Conservation (phyloP, 164 flowering plant genomes). For the Stephania yunnanensis region DNA sequence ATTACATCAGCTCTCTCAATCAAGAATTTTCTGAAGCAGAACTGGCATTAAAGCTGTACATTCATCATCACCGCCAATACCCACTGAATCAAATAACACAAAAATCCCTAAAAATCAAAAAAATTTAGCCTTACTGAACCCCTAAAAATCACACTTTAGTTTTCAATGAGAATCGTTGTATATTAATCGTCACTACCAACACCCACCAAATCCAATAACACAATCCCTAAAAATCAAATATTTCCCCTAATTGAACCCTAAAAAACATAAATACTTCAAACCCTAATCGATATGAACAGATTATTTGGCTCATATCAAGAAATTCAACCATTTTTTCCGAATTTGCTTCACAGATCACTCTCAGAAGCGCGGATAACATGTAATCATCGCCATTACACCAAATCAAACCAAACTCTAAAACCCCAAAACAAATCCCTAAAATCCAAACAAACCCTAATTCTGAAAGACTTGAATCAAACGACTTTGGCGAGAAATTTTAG, state of each 20-base stretch:
- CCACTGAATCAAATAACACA: neutral
- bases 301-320: constrained; percentile 73
- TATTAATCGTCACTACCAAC: too few relatives aligned
- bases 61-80: constrained; percentile 52
- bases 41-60: constrained; percentile 80
- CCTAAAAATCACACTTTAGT: too few relatives aligned
- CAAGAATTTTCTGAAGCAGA: constrained; percentile 42
- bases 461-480: neutral
- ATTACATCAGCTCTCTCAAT: constrained; percentile 62
- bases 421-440: neutral
- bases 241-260: too few relatives aligned
- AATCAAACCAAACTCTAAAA: neutral
- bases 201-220: too few relatives aligned
- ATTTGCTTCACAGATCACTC: constrained; percentile 61
- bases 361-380: constrained; percentile 89
- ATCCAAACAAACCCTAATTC: neutral
- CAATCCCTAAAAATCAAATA: too few relatives aligned
- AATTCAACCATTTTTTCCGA: constrained; percentile 67
- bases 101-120: neutral
- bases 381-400: constrained; percentile 60
- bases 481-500: constrained; percentile 51
- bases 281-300: neutral
- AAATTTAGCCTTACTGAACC: too few relatives aligned
- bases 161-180: too few relatives aligned
- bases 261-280: neutral